phyloP scores from a whole-genome alignment of 129 eudicot genomes.

The Flaveria trinervia region DNA sequence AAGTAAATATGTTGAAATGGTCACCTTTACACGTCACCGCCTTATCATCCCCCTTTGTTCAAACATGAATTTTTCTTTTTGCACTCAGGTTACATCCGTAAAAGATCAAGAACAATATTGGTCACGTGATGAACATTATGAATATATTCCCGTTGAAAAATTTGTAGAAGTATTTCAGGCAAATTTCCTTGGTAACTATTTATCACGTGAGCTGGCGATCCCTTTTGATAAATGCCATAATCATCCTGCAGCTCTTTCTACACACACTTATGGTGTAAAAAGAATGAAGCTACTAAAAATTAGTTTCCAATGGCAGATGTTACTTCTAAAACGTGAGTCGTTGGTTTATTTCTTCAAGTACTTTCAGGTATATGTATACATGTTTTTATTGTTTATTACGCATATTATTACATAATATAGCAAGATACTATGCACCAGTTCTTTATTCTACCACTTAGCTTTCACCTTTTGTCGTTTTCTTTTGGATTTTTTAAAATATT shows the following conservation, averaged over 20 bases:
- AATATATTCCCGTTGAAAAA: slow-evolving; percentile 56
- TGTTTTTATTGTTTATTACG: background rate
- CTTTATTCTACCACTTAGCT: background rate
- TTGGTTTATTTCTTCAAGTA: slow-evolving; percentile 67
- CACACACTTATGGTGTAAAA: slow-evolving; percentile 54
- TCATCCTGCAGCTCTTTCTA: slow-evolving; percentile 72
- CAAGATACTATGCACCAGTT: background rate
- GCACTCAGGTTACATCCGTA: slow-evolving; percentile 63
- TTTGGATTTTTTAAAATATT: background rate
- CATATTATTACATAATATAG: background rate
- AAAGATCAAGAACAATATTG: slow-evolving; percentile 93
- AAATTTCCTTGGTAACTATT: slow-evolving; percentile 52
- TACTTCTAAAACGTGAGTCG: slow-evolving; percentile 70
- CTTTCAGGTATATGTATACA: slow-evolving; percentile 51
- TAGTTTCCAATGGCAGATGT: slow-evolving; percentile 70
- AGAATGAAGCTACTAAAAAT: slow-evolving; percentile 57
- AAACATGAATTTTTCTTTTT: slow-evolving; percentile 18
- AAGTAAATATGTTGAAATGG: background rate
- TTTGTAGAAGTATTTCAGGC: slow-evolving; percentile 76
- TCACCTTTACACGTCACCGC: background rate
- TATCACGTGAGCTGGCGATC: slow-evolving; percentile 56
- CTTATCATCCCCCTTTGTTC: background rate
- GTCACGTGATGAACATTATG: slow-evolving; percentile 54
- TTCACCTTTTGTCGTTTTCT: background rate
- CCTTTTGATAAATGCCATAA: slow-evolving; percentile 50